Base-by-base conservation (phyloP, 352 stramenopile species). In the Globisporangium echinulatum region DNA sequence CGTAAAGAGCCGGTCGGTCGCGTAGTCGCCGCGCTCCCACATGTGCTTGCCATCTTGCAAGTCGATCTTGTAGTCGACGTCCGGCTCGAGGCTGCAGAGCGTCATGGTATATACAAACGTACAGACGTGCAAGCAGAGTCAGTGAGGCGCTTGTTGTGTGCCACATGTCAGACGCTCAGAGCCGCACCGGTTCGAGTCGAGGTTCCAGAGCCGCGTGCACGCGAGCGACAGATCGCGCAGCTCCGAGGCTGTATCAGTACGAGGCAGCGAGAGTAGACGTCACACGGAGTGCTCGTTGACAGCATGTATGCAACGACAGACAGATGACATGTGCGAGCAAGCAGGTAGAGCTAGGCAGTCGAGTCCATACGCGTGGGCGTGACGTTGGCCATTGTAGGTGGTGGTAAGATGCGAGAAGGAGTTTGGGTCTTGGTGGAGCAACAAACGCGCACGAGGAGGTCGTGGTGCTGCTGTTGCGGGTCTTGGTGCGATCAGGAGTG, bases 21-120 rank as follows among this genome's bases (percentile, higher is more conserved):
- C 93, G 5, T 74, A 75, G 64, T 98, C 94, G 6, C 91, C 89
- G 52, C 87, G 86, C 56, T 91, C 72, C 68, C 86, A 98, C 13
- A 84, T 78, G 53, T 80, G 88, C 70, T 98, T 98, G 40, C 88
- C 89, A 15, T 86, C 72, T 72, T 98, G 94, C 11, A 98, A 74
- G 66, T 98, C 92, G 52, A 98, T 90, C 53, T 80, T 71, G 62
- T 98, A 98, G 70, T 98, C 85, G 48, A 88, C 75, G 56, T 86
- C 78, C 0, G 94, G 89, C 54, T 84, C 74, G 7, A 98, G 79
- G 17, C 83, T 80, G 61, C 67, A 71, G 25, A 33, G 25, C 25
- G 25, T 33, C 25, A 3, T 33, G 36, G 46, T 42, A 43, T 13
- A 42, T 17, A 10, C 33, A 33, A 14, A 14, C 43, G 39, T 6